A percentile compares a stretch with the other conserved stretches of the same genome.
phyloP scores from a whole-genome alignment of 352 stramenopile species.

The Pythium inflatum region DNA sequence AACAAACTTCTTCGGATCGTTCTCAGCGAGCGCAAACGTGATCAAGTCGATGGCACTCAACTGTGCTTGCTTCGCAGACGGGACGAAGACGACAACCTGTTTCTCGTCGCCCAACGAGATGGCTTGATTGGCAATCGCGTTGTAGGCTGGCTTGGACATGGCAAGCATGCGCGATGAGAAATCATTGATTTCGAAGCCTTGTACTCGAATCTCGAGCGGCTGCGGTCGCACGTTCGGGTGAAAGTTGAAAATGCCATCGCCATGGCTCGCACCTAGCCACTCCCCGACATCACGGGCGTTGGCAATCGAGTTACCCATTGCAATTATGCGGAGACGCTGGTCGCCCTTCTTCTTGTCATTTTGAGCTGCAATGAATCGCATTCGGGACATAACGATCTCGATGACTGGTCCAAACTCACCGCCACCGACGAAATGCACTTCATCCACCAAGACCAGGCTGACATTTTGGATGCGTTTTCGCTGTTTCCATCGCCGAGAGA shows the following conservation, averaged over 20 bases:
- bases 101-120: constrained; percentile 57
- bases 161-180: constrained; percentile 96
- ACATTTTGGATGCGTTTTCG: constrained; percentile 96
- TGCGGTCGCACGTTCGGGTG: constrained; percentile 94
- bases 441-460: constrained; percentile 95
- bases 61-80: constrained; percentile 97
- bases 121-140: constrained; percentile 89
- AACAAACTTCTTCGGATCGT: no score
- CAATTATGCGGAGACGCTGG: constrained; percentile 90
- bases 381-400: constrained; percentile 97
- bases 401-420: constrained; percentile 91
- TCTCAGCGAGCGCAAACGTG: no score
- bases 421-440: constrained; percentile 97
- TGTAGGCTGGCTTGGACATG: constrained; percentile 99
- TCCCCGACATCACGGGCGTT: constrained; percentile 98
- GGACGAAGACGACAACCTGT: constrained; percentile 96
- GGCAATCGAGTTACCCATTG: constrained; percentile 95
- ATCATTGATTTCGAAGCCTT: constrained; percentile 98
- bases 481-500: constrained; percentile 97
- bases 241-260: constrained; percentile 95
- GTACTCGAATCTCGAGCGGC: constrained; percentile 97
- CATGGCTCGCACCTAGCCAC: constrained; percentile 95
- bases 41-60: constrained; percentile 99
- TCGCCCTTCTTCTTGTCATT: constrained; percentile 76
- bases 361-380: constrained; percentile 96